Evolutionary conservation across 352 stramenopile species (phyloP), one percentile per base, ranked within the genome.

Genomic region (Plasmopara muralis): DNA sequence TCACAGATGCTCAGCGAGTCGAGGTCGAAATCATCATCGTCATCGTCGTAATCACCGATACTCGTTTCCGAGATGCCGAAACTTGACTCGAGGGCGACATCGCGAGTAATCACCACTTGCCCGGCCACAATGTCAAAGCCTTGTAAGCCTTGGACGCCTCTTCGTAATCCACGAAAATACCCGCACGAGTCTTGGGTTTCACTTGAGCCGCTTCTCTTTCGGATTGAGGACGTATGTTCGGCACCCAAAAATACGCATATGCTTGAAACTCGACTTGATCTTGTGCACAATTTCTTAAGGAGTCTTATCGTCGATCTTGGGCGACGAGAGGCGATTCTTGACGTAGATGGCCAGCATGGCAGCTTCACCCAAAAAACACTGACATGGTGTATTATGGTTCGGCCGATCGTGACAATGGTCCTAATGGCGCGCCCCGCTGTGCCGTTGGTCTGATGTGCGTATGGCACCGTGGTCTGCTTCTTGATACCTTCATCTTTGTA

Each of bases 401-500:
- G 13, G 10, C 15, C 38, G 4, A 43, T 43, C 38, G 38, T 43
- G 15, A 43, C 38, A 4, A 43, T 43, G 12, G 38, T 43, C 1
- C 38, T 1, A 3, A 25, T 25, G 20, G 20, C 20, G 20, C 20
- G 20, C 20, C 3, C 20, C 20, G 20, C 20, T 20, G 38, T 43
- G 12, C 38, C 38, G n/a, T 43, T 43, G 38, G 38, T 43, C n/a
- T 43, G n/a, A 4, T 30, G 38, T 10, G 38, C 38, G 38, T 43
- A 43, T 8, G 38, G 38, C 6, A 43, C 38, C 38, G 38, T 43
- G n/a, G n/a, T 43, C 33, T n/a, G n/a, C n/a, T n/a, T n/a, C n/a
- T n/a, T n/a, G n/a, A n/a, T n/a, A n/a, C n/a, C n/a, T n/a, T n/a
- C n/a, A n/a, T n/a, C n/a, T n/a, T n/a, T n/a, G n/a, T n/a, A n/a